phyloP scores from a whole-genome alignment of 352 stramenopile species.

The Pythium monospermum region DNA sequence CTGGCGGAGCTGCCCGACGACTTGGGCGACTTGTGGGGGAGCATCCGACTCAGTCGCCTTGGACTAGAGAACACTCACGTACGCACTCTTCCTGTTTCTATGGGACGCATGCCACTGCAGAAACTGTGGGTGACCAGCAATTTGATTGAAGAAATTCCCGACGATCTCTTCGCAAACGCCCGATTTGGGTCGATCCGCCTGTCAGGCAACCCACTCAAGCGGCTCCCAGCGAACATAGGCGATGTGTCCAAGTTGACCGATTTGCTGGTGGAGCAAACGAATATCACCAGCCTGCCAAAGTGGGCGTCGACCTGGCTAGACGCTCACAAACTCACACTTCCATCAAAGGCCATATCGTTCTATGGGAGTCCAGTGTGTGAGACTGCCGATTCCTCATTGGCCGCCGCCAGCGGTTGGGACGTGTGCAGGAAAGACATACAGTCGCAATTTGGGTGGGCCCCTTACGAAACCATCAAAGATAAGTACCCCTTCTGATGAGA shows the following conservation, averaged over 20 bases:
- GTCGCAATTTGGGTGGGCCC: no score
- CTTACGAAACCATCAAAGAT: no score
- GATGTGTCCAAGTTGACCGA: background rate
- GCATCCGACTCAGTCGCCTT: background rate
- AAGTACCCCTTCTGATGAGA: no score
- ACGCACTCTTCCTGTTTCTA: background rate
- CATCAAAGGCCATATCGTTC: slow-evolving; percentile 1
- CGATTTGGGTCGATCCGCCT: background rate
- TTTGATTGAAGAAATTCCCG: background rate
- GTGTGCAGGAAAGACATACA: no score
- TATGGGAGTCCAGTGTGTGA: slow-evolving; percentile 8
- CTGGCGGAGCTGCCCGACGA: background rate
- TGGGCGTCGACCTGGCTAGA: slow-evolving; percentile 3
- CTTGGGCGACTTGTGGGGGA: slow-evolving; percentile 5
- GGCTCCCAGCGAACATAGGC: slow-evolving; percentile 1
- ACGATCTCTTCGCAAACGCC: slow-evolving; percentile 1
- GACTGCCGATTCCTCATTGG: no score
- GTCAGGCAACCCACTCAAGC: slow-evolving; percentile 1
- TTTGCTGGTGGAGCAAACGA: slow-evolving; percentile 8
- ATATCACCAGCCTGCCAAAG: background rate
- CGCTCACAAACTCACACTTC: background rate
- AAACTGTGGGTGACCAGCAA: slow-evolving; percentile 6
- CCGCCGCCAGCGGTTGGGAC: no score
- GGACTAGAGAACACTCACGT: slow-evolving; percentile 2
- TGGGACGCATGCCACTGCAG: background rate